Conservation (phyloP, 83 land plant genomes). For the Isoetes engelmannii region DNA sequence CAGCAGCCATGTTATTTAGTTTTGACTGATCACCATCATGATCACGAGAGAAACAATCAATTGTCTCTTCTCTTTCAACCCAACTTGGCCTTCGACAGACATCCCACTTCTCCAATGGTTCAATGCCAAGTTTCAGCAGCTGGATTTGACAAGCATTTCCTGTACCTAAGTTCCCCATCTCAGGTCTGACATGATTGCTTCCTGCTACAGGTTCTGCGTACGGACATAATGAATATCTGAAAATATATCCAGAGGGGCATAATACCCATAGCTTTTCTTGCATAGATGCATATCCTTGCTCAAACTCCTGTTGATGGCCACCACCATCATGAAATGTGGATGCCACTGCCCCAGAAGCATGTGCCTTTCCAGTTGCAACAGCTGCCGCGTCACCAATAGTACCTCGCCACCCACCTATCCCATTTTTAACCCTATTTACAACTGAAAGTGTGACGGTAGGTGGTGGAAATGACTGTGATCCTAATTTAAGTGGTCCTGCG, state of each 20-base stretch:
- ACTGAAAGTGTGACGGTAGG: not conserved
- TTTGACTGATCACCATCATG: not conserved
- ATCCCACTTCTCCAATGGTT: conserved; percentile 9
- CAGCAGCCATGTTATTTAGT: not conserved
- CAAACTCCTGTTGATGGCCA: not conserved
- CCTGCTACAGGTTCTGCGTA: not conserved
- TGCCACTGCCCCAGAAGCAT: conserved; percentile 8
- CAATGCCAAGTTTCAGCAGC: not conserved
- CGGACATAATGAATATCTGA: not conserved
- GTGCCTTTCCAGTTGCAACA: not conserved
- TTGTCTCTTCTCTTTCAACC: not conserved
- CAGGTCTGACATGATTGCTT: not conserved
- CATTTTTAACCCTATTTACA: conserved; percentile 4
- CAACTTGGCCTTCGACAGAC: conserved; percentile 3
- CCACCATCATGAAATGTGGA: conserved; percentile 5
- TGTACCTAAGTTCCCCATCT: not conserved
- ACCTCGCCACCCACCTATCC: not conserved
- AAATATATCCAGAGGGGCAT: conserved; percentile 3
- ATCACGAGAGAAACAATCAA: not conserved
- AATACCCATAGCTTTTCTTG: conserved; percentile 1
- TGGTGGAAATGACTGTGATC: not conserved
- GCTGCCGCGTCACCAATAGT: not conserved
- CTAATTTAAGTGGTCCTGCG: not conserved
- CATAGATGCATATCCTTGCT: not conserved
- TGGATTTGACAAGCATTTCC: conserved; percentile 2